A percentile compares a stretch with the other conserved stretches of the same genome.
phyloP scores from a whole-genome alignment of 1,139 yeast species.

The Arxiozyma bovina region DNA sequence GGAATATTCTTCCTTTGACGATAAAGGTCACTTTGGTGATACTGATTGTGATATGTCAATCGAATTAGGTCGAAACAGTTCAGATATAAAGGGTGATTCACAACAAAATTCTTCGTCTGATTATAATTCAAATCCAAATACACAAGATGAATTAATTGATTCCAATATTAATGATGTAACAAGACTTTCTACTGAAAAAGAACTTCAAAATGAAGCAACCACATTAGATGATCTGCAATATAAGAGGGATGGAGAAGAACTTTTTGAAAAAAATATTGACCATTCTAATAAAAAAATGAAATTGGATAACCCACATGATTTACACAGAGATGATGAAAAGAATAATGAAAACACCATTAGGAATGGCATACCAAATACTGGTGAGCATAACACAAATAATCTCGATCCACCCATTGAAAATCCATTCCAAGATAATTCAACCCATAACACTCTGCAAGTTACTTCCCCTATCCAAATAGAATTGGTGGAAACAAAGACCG shows the following conservation, averaged over 20 bases:
- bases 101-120: neutral
- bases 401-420: neutral
- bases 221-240: neutral
- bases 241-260: neutral
- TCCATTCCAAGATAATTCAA: neutral
- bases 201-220: neutral
- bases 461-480: slow-evolving; percentile 10
- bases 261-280: neutral
- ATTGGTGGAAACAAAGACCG: neutral
- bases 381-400: neutral
- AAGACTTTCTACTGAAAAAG: neutral
- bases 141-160: neutral
- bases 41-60: slow-evolving; percentile 1
- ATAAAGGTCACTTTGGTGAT: neutral
- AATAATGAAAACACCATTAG: neutral
- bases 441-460: neutral
- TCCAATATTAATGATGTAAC: neutral
- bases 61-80: slow-evolving; percentile 7
- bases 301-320: slow-evolving; percentile 12
- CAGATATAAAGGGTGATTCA: neutral
- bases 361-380: neutral
- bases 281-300: slow-evolving; percentile 10
- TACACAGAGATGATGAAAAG: slow-evolving; percentile 7
- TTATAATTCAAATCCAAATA: neutral
- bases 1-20: neutral